Evolutionary conservation across 306 rosid species (phyloP).

Genomic region (Quillaja saponaria): DNA sequence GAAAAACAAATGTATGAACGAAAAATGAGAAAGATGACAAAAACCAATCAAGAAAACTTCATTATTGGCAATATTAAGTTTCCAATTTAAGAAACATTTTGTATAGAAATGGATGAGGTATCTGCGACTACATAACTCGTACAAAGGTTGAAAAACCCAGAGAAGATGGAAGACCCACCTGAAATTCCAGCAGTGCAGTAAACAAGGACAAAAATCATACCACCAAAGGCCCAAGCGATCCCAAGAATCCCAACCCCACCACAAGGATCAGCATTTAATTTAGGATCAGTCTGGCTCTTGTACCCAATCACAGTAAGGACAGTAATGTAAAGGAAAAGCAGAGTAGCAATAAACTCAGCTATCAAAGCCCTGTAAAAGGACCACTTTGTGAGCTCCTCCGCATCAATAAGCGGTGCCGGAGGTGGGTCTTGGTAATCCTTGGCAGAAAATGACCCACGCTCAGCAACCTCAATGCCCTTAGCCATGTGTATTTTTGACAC

Average conservation of each 20-base stretch:
- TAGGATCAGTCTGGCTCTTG: constrained; percentile 50
- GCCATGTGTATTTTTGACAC: constrained; percentile 38
- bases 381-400: constrained; percentile 72
- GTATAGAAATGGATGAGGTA: no score
- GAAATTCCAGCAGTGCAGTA: constrained; percentile 99
- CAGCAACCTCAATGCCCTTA: constrained; percentile 61
- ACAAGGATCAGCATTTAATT: constrained; percentile 35
- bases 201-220: constrained; percentile 95
- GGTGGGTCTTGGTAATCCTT: constrained; percentile 97
- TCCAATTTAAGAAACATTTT: background rate
- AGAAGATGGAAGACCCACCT: constrained; percentile 39
- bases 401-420: constrained; percentile 67
- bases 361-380: constrained; percentile 90
- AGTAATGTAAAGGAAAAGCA: constrained; percentile 85
- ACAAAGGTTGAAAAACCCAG: constrained; percentile 10
- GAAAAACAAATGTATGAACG: no score
- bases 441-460: constrained; percentile 59
- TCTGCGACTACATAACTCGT: no score
- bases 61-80: background rate
- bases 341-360: constrained; percentile 88
- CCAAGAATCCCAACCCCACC: constrained; percentile 86
- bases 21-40: background rate
- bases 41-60: background rate
- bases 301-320: constrained; percentile 84
- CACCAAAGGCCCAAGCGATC: constrained; percentile 95